Evolutionary conservation across 495 filamentous ascomycete species (phyloP).

Genomic region (Xylaria bambusicola): DNA sequence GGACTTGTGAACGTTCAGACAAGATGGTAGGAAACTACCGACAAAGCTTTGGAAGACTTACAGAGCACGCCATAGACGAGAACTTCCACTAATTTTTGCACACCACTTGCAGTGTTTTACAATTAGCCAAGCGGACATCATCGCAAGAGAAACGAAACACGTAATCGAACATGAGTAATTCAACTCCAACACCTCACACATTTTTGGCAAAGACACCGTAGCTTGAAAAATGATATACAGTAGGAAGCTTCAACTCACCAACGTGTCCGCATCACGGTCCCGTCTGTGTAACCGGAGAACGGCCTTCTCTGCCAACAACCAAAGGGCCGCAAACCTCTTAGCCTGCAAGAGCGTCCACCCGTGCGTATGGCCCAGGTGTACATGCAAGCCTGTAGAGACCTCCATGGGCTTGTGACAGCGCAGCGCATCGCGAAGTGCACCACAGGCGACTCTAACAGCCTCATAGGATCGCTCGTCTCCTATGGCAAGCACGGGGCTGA

Average conservation of each 20-base stretch:
- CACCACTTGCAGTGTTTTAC: background rate
- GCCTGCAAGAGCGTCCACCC: constrained; percentile 25
- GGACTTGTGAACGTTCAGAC: no score
- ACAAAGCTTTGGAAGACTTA: background rate
- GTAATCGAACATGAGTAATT: background rate
- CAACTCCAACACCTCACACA: no score
- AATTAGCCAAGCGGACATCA: background rate
- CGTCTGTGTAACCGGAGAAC: constrained; percentile 22
- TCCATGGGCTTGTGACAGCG: constrained; percentile 31
- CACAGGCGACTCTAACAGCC: constrained; percentile 16
- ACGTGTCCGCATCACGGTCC: constrained; percentile 14
- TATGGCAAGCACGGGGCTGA: constrained; percentile 17
- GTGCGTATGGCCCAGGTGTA: constrained; percentile 26
- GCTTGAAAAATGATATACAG: no score
- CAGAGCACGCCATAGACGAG: background rate
- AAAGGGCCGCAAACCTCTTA: constrained; percentile 26
- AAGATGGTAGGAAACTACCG: no score
- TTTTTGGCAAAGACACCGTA: no score
- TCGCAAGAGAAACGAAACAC: constrained; percentile 3
- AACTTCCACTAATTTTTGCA: background rate
- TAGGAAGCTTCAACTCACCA: constrained; percentile 14
- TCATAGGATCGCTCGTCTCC: background rate
- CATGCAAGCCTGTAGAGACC: constrained; percentile 22
- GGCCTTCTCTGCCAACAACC: constrained; percentile 17
- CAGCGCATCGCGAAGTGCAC: constrained; percentile 15